These are phyloP conservation scores for Aciculosporium take DNA, from an alignment of 2,329 filamentous ascomycete genomes.

Conservation along the genomic window DNA sequence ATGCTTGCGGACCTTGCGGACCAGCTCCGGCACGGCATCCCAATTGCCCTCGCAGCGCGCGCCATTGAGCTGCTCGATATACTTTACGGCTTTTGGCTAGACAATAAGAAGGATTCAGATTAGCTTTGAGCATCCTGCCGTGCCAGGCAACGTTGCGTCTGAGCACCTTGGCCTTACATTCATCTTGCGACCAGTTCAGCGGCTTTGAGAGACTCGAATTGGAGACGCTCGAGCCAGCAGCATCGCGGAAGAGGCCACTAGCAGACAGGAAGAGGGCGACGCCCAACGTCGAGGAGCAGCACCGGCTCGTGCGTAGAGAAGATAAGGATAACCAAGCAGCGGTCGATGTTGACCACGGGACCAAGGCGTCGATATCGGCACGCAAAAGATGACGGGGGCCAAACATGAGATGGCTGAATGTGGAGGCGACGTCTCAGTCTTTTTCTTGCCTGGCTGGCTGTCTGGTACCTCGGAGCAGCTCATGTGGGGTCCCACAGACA, in stretches of 20 bases:
- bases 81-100: conserved; percentile 63
- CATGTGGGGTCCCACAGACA: background rate
- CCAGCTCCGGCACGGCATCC: conserved; percentile 73
- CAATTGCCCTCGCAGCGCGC: conserved; percentile 82
- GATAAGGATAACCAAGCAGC: background rate
- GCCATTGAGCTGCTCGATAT: conserved; percentile 68
- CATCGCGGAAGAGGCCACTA: conserved; percentile 8
- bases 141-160: background rate
- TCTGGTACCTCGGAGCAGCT: background rate
- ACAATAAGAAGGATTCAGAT: conserved; percentile 6
- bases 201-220: conserved; percentile 9
- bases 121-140: conserved; percentile 1
- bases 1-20: conserved; percentile 90
- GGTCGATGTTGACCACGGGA: background rate
- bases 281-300: background rate
- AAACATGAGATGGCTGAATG: conserved; percentile 1
- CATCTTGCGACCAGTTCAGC: conserved; percentile 21
- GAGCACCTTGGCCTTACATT: conserved; percentile 22
- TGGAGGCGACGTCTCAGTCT: conserved; percentile 5
- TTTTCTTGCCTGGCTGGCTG: too few species aligned
- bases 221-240: conserved; percentile 10
- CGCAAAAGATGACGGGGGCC: background rate
- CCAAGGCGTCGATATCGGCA: background rate
- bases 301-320: background rate
- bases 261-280: background rate